Evolutionary conservation across 176 grass and related monocot genomes (phyloP), one percentile per base, ranked within the genome.

Genomic region (Themeda triandra): DNA sequence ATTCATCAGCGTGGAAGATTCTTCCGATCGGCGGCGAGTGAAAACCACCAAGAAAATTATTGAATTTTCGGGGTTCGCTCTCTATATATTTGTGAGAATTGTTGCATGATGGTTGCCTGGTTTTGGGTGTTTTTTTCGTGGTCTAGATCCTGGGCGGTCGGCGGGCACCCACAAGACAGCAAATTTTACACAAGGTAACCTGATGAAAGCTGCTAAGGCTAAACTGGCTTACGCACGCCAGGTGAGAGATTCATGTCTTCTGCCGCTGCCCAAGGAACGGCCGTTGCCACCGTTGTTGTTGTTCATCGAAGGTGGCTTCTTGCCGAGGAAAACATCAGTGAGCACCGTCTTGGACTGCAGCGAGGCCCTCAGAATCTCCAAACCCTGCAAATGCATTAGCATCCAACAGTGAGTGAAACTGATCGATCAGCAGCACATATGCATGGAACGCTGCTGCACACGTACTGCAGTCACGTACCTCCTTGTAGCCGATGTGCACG

Each of bases 341-440:
- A 88, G 89, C 63, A 87, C 85, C 54, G 73, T 73, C 29, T 87
- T 88, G 32, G 81, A 88, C 75, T 85, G 60, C 35, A 91, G 70
- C 1, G 89, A 76, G 17, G 67, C 75, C 81, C 64, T 84, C 13
- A 91, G 89, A 30, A 91, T 68, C 81, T 63, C 68, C 76, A 88
- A 60, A 30, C 89, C 75, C 71, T 85, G 48, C 40, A 56, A 39
- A 25, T 24, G 15, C 72, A 35, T 54, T 24, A 15, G 24, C 23
- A 72, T 28, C 69, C 2, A 72, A 36, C 1, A 36, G 18, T 36
- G 32, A 7, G 49, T 53, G 18, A 53, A 8, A 53, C 49, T 53
- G 49, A 53, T 53, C 49, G 49, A 53, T 65, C 59, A 48, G n/a
- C 58, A 45, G 11, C 13, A 25, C 28, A 15, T 14, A 65, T 65